Evolutionary conservation across 129 eudicot genomes (phyloP).

Genomic region (Solidago caesia): DNA sequence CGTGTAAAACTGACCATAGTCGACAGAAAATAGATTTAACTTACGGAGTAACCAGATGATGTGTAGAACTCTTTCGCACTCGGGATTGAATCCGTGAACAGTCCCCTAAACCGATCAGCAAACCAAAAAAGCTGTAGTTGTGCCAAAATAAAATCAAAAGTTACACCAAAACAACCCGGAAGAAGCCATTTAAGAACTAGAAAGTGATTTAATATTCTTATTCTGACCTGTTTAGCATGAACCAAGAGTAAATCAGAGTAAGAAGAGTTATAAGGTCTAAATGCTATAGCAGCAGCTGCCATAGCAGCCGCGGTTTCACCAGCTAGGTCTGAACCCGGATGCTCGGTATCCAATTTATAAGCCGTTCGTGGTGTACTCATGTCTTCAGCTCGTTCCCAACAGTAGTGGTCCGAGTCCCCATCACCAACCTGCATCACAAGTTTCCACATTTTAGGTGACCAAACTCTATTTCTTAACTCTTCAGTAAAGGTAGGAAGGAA

Average conservation of each 20-base stretch:
- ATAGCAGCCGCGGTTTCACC: constrained; percentile 95
- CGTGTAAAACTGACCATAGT: background rate
- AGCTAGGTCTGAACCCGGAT: constrained; percentile 93
- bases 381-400: constrained; percentile 92
- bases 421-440: constrained; percentile 67
- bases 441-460: constrained; percentile 27
- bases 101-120: constrained; percentile 80
- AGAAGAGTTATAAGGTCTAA: constrained; percentile 68
- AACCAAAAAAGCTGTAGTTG: constrained; percentile 75
- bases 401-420: constrained; percentile 83
- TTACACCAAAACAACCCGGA: constrained; percentile 9
- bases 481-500: constrained; percentile 18
- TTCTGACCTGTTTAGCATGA: constrained; percentile 73
- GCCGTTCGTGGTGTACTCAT: constrained; percentile 83
- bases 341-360: constrained; percentile 56
- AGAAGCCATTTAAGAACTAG: constrained; percentile 4
- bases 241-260: constrained; percentile 60
- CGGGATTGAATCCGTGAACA: constrained; percentile 58
- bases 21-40: constrained; percentile 17
- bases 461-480: constrained; percentile 9
- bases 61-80: constrained; percentile 58
- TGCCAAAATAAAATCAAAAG: constrained; percentile 2
- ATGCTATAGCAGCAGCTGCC: constrained; percentile 79
- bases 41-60: constrained; percentile 73
- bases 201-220: background rate